Percentiles rank a stretch among this genome's conserved stretches.
Evolutionary conservation across 2,329 filamentous ascomycete species (phyloP).

Genomic region (Elsinoe arachidis): DNA sequence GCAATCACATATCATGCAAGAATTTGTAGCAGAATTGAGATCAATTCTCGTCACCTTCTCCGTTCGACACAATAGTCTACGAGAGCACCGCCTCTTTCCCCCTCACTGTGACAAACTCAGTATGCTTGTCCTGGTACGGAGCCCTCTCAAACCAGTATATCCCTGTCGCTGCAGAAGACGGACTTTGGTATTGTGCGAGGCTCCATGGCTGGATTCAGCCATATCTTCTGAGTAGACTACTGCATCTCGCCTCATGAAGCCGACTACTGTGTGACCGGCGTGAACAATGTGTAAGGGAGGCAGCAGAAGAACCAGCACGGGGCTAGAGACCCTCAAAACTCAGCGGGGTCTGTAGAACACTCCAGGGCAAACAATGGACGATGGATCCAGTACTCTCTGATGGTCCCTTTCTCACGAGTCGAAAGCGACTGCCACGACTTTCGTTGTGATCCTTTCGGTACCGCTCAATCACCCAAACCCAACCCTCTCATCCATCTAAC

Average conservation of each 20-base stretch:
- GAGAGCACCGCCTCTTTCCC: not conserved
- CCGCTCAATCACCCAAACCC: slow-evolving; percentile 37
- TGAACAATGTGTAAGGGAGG: too few relatives aligned
- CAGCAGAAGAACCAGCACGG: too few relatives aligned
- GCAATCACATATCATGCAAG: not conserved
- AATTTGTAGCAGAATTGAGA: not conserved
- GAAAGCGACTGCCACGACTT: not conserved
- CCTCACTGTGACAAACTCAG: too few relatives aligned
- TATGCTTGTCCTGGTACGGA: too few relatives aligned
- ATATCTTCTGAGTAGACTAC: not conserved
- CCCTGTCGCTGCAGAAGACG: not conserved
- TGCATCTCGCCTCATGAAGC: not conserved
- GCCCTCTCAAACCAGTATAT: not conserved
- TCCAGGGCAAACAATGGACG: too few relatives aligned
- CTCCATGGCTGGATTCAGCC: too few relatives aligned
- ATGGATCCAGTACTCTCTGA: not conserved
- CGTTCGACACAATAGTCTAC: not conserved
- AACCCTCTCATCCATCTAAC: slow-evolving; percentile 63
- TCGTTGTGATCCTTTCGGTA: too few relatives aligned
- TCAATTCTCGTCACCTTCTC: not conserved
- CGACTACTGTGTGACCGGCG: not conserved
- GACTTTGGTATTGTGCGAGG: not conserved
- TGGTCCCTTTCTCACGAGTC: not conserved
- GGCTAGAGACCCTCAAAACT: too few relatives aligned
- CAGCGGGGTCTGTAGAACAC: too few relatives aligned